Evolutionary conservation across 768 basidiomycete genomes (phyloP), one percentile per base, ranked within the genome.

Genomic region (Trametes meyenii): DNA sequence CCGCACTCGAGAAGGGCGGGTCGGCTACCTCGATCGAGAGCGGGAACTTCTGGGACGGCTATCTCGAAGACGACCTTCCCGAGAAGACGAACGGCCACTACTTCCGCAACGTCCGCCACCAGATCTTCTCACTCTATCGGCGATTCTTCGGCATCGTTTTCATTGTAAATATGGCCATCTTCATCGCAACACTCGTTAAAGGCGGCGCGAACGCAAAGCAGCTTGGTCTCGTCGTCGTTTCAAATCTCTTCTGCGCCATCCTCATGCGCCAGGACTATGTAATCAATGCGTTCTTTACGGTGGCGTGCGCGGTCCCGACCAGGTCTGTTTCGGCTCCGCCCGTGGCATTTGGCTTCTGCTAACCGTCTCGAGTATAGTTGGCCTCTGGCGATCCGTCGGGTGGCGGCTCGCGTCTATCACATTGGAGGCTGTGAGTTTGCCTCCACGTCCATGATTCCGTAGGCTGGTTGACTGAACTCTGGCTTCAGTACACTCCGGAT

Each of bases 351-450:
- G 21, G 5, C 5, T 45, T 33, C 5, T 19, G 17, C 55, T 67
- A 48, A 62, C 43, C 66, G 69, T 29, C 68, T 73, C 60, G 26
- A 39, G 68, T 76, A 21, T 73, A 85, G 82, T 19, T 84, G 83
- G 83, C 84, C 84, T 3, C 72, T 86, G 44, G 70, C 75, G 38
- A 81, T 86, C 54, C 79, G 85, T 50, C 76, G 81, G 29, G 72
- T 83, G 21, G 79, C 78, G 64, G 85, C 83, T 23, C 75, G 83
- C 42, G 84, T 85, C 0, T 85, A 85, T 61, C 81, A 84, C 55
- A 84, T 85, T 42, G 84, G 84, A 19, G 85, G 85, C 52, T 53
- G 75, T 75, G 61, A 68, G 75, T 68, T 17, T 6, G 3, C 21
- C 17, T 16, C 45, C 35, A 42, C 12, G 12, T 24, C 55, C 16